These are phyloP conservation scores for Senecio squalidus DNA, from an alignment of 140 eudicot genomes.

Conservation along the genomic window DNA sequence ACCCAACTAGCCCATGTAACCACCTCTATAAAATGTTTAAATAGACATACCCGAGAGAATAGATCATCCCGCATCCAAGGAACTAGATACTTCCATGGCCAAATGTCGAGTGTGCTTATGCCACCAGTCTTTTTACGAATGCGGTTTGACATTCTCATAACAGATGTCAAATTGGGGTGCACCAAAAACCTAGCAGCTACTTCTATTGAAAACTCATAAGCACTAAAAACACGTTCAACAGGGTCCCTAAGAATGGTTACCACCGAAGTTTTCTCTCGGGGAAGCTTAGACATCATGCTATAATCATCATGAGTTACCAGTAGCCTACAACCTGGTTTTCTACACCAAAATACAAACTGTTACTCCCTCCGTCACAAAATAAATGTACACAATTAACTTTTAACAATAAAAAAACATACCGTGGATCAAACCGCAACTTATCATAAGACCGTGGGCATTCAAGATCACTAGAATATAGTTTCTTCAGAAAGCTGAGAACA, in stretches of 20 bases:
- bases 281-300: conserved; percentile 87
- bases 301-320: conserved; percentile 94
- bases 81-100: conserved; percentile 99
- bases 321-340: conserved; percentile 70
- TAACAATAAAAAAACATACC: conserved; percentile 33
- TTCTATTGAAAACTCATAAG: conserved; percentile 87
- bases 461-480: conserved; percentile 47
- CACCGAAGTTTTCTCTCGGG: conserved; percentile 69
- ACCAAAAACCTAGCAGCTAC: conserved; percentile 92
- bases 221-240: conserved; percentile 83
- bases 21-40: too few relatives aligned
- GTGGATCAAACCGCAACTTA: conserved; percentile 73
- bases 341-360: conserved; percentile 30
- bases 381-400: background rate
- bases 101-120: conserved; percentile 76
- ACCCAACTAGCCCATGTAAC: too few relatives aligned
- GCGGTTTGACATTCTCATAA: conserved; percentile 40
- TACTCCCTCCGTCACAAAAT: background rate
- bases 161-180: conserved; percentile 78
- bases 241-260: conserved; percentile 88
- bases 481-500: conserved; percentile 56
- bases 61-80: conserved; percentile 99
- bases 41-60: conserved; percentile 70
- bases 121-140: conserved; percentile 42
- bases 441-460: conserved; percentile 97